These are phyloP conservation scores for Xanthoconium stramineum DNA, from an alignment of 768 basidiomycete species.

Conservation along the genomic window DNA sequence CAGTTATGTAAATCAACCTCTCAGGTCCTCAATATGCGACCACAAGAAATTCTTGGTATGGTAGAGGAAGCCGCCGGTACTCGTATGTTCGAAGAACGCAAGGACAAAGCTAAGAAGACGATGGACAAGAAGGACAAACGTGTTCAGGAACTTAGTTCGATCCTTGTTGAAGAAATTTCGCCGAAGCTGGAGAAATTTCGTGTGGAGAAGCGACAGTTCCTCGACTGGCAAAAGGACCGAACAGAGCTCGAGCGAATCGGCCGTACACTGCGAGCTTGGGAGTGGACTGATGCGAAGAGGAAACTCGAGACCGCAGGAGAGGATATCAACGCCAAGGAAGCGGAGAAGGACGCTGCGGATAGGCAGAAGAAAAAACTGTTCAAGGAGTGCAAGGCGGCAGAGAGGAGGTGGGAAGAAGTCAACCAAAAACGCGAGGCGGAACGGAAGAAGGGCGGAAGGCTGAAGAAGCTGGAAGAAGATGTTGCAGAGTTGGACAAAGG, in stretches of 20 bases:
- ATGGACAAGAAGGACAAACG: constrained; percentile 98
- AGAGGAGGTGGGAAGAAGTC: constrained; percentile 64
- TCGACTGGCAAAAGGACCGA: constrained; percentile 86
- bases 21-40: constrained; percentile 92
- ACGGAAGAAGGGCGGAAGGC: constrained; percentile 88
- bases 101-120: constrained; percentile 93
- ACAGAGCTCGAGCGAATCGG: constrained; percentile 85
- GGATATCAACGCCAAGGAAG: constrained; percentile 50
- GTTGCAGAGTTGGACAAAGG: constrained; percentile 76
- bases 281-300: constrained; percentile 69
- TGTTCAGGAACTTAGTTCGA: constrained; percentile 79
- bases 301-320: constrained; percentile 52
- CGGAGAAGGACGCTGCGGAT: constrained; percentile 45
- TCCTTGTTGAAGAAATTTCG: constrained; percentile 85
- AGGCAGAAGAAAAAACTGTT: constrained; percentile 47
- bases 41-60: constrained; percentile 96
- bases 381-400: constrained; percentile 59
- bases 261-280: constrained; percentile 80
- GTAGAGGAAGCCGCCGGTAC: constrained; percentile 98
- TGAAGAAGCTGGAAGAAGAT: constrained; percentile 80
- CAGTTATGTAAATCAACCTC: background rate
- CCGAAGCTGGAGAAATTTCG: constrained; percentile 93
- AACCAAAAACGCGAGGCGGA: constrained; percentile 80
- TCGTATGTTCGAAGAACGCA: constrained; percentile 98
- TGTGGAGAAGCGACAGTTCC: constrained; percentile 80